Percentiles rank a stretch among this genome's conserved stretches.
Evolutionary conservation across 2,329 filamentous ascomycete species (phyloP).

Genomic region (Fusarium gaditjirri): DNA sequence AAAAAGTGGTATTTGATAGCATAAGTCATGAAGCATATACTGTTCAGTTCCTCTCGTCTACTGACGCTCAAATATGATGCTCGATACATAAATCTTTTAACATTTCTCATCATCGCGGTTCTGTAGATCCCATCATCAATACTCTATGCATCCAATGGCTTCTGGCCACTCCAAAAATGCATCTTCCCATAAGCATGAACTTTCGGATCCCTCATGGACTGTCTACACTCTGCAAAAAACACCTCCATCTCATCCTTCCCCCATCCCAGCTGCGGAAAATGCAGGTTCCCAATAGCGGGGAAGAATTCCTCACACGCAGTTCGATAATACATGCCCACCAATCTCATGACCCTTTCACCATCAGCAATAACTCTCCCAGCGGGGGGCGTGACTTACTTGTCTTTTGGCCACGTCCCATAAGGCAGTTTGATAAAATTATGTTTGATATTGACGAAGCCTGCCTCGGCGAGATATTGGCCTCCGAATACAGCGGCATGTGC

Average conservation of each 20-base stretch:
- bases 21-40: conserved; percentile 27
- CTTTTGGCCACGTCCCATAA: conserved; percentile 58
- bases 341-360: conserved; percentile 47
- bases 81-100: neutral
- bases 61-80: neutral
- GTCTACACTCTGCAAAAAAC: conserved; percentile 47
- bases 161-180: conserved; percentile 57
- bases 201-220: conserved; percentile 46
- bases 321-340: conserved; percentile 55
- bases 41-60: neutral
- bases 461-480: conserved; percentile 49
- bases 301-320: conserved; percentile 56
- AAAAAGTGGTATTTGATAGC: conserved; percentile 29
- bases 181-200: conserved; percentile 53
- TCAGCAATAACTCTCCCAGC: rapidly evolving
- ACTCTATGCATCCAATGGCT: conserved; percentile 41
- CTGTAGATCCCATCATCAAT: neutral
- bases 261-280: conserved; percentile 54
- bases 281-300: conserved; percentile 53
- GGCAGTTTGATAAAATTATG: conserved; percentile 56
- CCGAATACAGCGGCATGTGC: conserved; percentile 53
- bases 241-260: conserved; percentile 47
- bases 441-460: conserved; percentile 54
- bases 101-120: neutral
- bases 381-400: conserved; percentile 44